A percentile compares a stretch with the other conserved stretches of the same genome.
Evolutionary conservation across 768 basidiomycete species (phyloP).

Genomic region (Podaxis sp.): DNA sequence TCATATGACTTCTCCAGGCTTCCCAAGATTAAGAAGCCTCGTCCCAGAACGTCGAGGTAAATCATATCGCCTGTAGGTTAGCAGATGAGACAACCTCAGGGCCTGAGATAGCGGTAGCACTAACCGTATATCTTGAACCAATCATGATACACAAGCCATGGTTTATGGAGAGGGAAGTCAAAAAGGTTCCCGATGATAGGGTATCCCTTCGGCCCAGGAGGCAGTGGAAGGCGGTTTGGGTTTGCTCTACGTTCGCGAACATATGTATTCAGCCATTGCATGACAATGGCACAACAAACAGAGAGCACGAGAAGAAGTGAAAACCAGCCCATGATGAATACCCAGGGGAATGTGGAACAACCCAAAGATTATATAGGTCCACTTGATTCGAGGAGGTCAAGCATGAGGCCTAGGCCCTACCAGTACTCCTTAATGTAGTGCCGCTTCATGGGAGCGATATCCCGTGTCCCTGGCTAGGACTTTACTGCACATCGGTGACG

Average conservation of each 20-base stretch:
- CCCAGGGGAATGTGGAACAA: too few relatives aligned
- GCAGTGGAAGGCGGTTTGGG: conserved; percentile 18
- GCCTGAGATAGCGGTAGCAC: too few relatives aligned
- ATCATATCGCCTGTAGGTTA: conserved; percentile 18
- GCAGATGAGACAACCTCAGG: too few relatives aligned
- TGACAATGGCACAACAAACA: not conserved
- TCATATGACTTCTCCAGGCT: conserved; percentile 11
- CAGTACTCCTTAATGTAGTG: too few relatives aligned
- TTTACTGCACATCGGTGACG: too few relatives aligned
- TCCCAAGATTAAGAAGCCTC: conserved; percentile 13
- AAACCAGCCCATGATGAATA: too few relatives aligned
- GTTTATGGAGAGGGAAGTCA: conserved; percentile 21
- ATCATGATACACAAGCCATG: conserved; percentile 19
- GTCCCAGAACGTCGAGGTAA: conserved; percentile 18
- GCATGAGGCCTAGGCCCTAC: too few relatives aligned
- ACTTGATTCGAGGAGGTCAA: too few relatives aligned
- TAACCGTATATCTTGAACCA: conserved; percentile 22
- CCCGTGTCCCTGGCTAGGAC: too few relatives aligned
- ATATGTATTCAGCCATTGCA: not conserved
- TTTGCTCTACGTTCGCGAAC: not conserved
- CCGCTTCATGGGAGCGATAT: too few relatives aligned
- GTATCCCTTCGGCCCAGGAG: conserved; percentile 27
- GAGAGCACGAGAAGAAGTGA: too few relatives aligned
- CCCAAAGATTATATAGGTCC: too few relatives aligned
- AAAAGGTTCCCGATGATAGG: conserved; percentile 26